Conservation (phyloP, 2,329 filamentous ascomycete species). For the Calonectria hawksworthii region DNA sequence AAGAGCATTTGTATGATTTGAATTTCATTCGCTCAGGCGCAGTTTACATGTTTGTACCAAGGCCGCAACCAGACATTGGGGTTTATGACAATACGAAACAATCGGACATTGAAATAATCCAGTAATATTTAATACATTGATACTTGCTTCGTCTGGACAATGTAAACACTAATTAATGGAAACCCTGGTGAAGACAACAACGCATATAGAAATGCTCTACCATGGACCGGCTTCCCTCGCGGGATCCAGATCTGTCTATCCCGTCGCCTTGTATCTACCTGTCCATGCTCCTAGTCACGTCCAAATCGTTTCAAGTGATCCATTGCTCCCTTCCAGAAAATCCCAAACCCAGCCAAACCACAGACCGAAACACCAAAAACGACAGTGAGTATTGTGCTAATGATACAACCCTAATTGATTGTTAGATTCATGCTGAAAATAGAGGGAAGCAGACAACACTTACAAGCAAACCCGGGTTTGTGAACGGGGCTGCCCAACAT, state of each 20-base stretch:
- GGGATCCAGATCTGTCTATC: conserved; percentile 25
- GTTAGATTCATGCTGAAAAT: neutral
- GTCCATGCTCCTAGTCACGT: conserved; percentile 20
- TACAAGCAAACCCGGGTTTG: conserved; percentile 5
- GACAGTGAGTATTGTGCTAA: conserved; percentile 8
- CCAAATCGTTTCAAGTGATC: conserved; percentile 12
- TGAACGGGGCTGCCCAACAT: neutral
- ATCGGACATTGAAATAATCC: neutral
- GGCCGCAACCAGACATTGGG: neutral
- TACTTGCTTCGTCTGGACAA: neutral
- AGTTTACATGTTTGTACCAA: neutral
- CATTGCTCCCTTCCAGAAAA: conserved; percentile 17
- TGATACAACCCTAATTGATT: neutral
- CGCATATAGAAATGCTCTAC: conserved; percentile 25
- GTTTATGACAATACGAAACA: neutral
- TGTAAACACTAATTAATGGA: conserved; percentile 1
- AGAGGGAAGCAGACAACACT: neutral
- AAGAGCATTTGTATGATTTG: too few species aligned
- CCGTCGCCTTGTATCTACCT: conserved; percentile 24
- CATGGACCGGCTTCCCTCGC: conserved; percentile 24
- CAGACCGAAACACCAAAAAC: conserved; percentile 20
- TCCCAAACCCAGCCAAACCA: conserved; percentile 11
- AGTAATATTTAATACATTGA: conserved; percentile 19
- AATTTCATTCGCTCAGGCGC: neutral
- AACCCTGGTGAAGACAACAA: conserved; percentile 15